A percentile compares a stretch with the other conserved stretches of the same genome.
Evolutionary conservation across 805 yeast species (phyloP).

Genomic region (Lachancea sp.): DNA sequence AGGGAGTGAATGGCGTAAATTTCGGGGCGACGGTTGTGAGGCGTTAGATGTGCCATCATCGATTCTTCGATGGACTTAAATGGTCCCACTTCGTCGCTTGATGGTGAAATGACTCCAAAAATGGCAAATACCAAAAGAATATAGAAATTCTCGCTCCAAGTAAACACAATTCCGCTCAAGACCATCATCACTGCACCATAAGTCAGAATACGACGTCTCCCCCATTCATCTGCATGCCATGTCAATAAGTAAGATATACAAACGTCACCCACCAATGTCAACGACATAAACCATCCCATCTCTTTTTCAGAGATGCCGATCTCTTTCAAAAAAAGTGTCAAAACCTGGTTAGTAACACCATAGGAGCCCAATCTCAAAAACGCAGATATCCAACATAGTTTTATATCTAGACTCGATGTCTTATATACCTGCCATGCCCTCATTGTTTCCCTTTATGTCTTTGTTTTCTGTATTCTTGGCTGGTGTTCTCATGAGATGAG

Average conservation of each 20-base stretch:
- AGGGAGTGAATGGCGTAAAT: conserved; percentile 70
- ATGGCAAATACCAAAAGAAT: conserved; percentile 65
- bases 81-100: conserved; percentile 89
- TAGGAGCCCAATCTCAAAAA: conserved; percentile 66
- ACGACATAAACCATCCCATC: conserved; percentile 77
- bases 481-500: too few relatives aligned
- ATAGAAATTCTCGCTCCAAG: conserved; percentile 46
- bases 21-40: conserved; percentile 56
- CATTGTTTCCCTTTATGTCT: background rate
- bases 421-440: conserved; percentile 19
- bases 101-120: conserved; percentile 80
- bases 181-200: conserved; percentile 65
- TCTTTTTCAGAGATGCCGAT: conserved; percentile 47
- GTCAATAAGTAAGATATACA: conserved; percentile 61
- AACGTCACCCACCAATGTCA: conserved; percentile 76
- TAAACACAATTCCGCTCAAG: conserved; percentile 58
- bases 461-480: too few relatives aligned
- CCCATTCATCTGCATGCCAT: conserved; percentile 68
- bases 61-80: conserved; percentile 83
- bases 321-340: conserved; percentile 57
- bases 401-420: conserved; percentile 46
- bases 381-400: conserved; percentile 60
- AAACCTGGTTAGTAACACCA: conserved; percentile 73
- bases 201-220: conserved; percentile 58
- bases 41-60: conserved; percentile 71